phyloP scores from a whole-genome alignment of 805 yeast genomes.

The Candida glaebosa region DNA sequence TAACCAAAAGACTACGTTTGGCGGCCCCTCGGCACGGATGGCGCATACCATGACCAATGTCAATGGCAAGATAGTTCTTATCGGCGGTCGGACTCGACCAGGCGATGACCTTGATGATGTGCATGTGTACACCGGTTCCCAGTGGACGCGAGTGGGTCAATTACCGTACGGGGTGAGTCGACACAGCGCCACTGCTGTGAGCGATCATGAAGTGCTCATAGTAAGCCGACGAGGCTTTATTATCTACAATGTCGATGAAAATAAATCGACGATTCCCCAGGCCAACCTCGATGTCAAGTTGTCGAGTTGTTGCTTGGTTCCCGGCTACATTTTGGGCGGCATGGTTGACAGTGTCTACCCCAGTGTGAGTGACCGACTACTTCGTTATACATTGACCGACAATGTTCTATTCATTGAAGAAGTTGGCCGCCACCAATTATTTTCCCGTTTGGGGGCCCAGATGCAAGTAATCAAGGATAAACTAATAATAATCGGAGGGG shows the following conservation, averaged over 20 bases:
- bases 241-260: background rate
- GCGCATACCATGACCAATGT: constrained; percentile 50
- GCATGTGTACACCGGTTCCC: constrained; percentile 13
- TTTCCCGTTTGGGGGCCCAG: constrained; percentile 51
- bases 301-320: constrained; percentile 32
- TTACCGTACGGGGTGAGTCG: constrained; percentile 49
- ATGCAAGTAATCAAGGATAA: constrained; percentile 23
- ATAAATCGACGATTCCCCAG: background rate
- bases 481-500: constrained; percentile 57
- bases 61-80: constrained; percentile 30
- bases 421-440: constrained; percentile 19
- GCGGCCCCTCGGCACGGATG: constrained; percentile 44
- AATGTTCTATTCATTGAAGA: constrained; percentile 14
- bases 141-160: constrained; percentile 40
- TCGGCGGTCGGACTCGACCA: constrained; percentile 73
- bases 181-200: constrained; percentile 39
- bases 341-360: constrained; percentile 23
- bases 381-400: constrained; percentile 25
- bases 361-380: constrained; percentile 28
- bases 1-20: background rate
- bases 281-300: constrained; percentile 9
- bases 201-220: constrained; percentile 33
- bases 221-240: constrained; percentile 35
- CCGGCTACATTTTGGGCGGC: constrained; percentile 53
- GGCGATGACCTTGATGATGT: constrained; percentile 36